These are phyloP conservation scores for Fraxinus paxiana DNA, from an alignment of 305 asterid genomes.

Conservation along the genomic window DNA sequence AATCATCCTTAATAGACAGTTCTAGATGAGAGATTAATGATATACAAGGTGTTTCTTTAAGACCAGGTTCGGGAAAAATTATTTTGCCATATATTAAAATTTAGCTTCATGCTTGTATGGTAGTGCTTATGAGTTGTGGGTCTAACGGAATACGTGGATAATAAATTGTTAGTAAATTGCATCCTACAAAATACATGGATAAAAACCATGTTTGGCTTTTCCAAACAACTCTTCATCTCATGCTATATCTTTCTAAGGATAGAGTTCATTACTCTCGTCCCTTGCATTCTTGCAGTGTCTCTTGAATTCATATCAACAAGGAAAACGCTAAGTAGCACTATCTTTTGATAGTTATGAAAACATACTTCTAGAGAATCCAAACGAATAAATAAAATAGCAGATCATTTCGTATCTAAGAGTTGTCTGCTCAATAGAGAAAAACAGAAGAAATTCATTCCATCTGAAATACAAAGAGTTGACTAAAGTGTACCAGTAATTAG, in stretches of 20 bases:
- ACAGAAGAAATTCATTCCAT: neutral
- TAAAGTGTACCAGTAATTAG: neutral
- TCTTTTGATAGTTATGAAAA: neutral
- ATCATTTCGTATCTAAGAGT: neutral
- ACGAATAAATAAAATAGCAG: neutral
- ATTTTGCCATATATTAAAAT: neutral
- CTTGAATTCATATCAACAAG: neutral
- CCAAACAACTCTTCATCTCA: neutral
- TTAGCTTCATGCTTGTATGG: neutral
- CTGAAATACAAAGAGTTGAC: neutral
- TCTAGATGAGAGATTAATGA: neutral
- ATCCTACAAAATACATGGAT: neutral
- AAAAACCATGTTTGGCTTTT: neutral
- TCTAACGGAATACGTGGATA: neutral
- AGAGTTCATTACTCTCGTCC: neutral
- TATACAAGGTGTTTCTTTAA: neutral
- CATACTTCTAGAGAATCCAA: neutral
- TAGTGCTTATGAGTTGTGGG: neutral
- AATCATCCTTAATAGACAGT: neutral
- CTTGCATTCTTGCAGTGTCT: neutral
- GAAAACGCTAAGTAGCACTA: neutral
- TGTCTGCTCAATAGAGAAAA: neutral
- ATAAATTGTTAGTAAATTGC: neutral
- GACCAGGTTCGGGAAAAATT: neutral
- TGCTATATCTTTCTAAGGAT: neutral